phyloP scores from a whole-genome alignment of 1,139 yeast genomes.

The Nakaseomyces bracarensis region DNA sequence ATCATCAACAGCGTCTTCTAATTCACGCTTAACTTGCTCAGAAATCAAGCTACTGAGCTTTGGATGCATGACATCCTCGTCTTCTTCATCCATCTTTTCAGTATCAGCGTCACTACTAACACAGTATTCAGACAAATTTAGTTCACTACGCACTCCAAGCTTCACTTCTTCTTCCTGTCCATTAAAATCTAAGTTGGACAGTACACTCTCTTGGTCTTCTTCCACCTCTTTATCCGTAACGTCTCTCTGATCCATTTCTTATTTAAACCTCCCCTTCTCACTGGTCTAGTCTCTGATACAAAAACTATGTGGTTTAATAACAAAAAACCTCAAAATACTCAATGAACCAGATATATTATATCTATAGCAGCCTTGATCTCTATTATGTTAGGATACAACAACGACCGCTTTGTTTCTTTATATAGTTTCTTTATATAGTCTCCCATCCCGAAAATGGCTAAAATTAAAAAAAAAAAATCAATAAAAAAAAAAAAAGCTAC shows the following conservation, averaged over 20 bases:
- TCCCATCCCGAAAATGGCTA: no score
- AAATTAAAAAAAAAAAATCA: no score
- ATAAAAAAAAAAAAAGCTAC: no score
- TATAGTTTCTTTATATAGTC: no score
- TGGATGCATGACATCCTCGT: conserved; percentile 10
- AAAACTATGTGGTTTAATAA: no score
- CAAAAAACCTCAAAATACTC: no score
- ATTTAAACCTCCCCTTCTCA: no score
- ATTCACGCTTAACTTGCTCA: conserved; percentile 8
- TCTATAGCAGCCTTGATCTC: no score
- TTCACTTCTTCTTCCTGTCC: conserved; percentile 10
- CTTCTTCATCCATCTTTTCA: conserved; percentile 26
- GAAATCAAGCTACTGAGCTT: background rate
- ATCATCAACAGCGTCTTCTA: conserved; percentile 7
- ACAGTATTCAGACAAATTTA: conserved; percentile 25
- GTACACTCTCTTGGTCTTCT: conserved; percentile 25
- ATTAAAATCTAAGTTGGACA: conserved; percentile 23
- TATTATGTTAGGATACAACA: no score
- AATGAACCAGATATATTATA: no score
- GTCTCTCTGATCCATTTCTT: background rate
- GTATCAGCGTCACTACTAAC: conserved; percentile 32
- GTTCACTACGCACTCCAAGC: conserved; percentile 6
- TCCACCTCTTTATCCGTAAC: conserved; percentile 8
- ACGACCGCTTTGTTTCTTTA: no score
- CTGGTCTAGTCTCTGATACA: no score